These are phyloP conservation scores for Cadophora gregata DNA, from an alignment of 2,329 filamentous ascomycete genomes.

Conservation along the genomic window DNA sequence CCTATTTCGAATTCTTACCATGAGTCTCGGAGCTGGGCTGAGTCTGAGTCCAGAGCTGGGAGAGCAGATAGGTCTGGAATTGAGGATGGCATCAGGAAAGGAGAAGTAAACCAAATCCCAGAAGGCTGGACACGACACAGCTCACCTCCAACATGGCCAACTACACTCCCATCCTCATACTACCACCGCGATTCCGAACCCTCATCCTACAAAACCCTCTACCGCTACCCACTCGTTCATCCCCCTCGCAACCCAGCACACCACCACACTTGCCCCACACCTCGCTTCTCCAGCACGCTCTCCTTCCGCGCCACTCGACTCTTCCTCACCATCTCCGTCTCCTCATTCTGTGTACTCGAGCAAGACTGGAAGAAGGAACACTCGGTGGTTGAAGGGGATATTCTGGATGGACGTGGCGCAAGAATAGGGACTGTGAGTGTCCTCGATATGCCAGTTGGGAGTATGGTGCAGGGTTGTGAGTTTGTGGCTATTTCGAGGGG, in stretches of 20 bases:
- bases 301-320: neutral
- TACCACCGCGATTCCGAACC: neutral
- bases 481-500: conserved; percentile 11
- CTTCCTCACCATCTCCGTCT: neutral
- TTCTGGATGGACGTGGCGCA: neutral
- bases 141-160: conserved; percentile 2
- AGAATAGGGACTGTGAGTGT: neutral
- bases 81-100: too few species aligned
- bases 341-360: neutral
- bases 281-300: neutral
- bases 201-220: neutral
- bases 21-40: neutral
- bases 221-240: neutral
- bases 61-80: too few species aligned
- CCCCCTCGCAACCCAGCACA: neutral
- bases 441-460: neutral
- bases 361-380: neutral
- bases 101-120: neutral
- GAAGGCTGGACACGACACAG: conserved; percentile 7
- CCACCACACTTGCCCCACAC: neutral
- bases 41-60: neutral
- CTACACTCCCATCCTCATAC: neutral
- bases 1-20: conserved; percentile 15
- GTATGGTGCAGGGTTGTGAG: neutral
- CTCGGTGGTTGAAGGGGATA: neutral